Percentiles rank a stretch among this genome's conserved stretches.
These are phyloP conservation scores for Sugiyamaella neomexicana DNA, from an alignment of 1,139 yeast species.

Conservation along the genomic window DNA sequence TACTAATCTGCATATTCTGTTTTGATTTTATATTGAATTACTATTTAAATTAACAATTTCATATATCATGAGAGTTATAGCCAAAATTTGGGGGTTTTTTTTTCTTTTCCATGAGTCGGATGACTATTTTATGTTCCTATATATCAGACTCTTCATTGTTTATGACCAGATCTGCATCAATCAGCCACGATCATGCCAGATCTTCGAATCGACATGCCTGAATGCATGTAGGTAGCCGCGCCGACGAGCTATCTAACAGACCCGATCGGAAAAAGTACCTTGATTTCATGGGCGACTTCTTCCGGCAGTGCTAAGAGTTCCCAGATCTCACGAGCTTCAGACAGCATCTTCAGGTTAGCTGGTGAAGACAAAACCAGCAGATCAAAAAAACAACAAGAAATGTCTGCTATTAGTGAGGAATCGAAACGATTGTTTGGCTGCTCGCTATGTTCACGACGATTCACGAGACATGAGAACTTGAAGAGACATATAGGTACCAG, in stretches of 20 bases:
- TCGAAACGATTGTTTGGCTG: constrained; percentile 17
- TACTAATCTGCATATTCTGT: constrained; percentile 10
- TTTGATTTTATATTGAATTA: background rate
- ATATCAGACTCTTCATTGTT: too few relatives aligned
- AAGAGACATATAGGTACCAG: constrained; percentile 20
- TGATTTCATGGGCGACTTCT: background rate
- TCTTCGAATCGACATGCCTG: background rate
- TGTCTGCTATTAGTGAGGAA: constrained; percentile 7
- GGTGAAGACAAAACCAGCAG: background rate
- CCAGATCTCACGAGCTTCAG: background rate
- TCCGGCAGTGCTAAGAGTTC: background rate
- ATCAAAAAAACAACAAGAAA: background rate
- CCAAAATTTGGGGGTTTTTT: too few relatives aligned
- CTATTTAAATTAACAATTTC: too few relatives aligned
- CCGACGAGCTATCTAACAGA: background rate
- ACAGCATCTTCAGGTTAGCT: background rate
- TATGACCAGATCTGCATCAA: background rate
- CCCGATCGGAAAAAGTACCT: background rate
- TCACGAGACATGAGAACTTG: constrained; percentile 21
- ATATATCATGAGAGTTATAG: too few relatives aligned
- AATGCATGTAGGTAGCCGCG: background rate
- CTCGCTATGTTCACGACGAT: constrained; percentile 17
- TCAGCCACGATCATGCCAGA: background rate
- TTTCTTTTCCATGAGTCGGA: too few relatives aligned
- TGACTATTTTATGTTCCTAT: too few relatives aligned